Conservation (phyloP, 495 filamentous ascomycete genomes). For the Parathielavia hyrcaniae region DNA sequence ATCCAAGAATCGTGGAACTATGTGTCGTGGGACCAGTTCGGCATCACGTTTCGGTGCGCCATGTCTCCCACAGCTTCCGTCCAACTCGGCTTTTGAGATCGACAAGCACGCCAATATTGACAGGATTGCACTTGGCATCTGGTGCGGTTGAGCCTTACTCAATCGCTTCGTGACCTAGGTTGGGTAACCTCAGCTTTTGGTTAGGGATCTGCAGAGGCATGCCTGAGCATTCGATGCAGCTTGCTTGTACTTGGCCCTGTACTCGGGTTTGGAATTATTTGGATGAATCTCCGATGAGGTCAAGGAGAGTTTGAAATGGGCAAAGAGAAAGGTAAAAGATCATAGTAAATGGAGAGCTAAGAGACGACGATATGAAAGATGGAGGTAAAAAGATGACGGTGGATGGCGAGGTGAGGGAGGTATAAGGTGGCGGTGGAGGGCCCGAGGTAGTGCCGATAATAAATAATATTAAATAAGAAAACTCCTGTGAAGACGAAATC, state of each 20-base stretch:
- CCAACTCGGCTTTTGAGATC: constrained; percentile 62
- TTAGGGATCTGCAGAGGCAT: constrained; percentile 64
- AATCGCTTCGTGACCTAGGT: constrained; percentile 50
- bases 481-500: too few species aligned
- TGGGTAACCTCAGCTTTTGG: constrained; percentile 74
- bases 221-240: constrained; percentile 61
- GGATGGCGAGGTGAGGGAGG: too few species aligned
- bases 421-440: too few species aligned
- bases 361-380: too few species aligned
- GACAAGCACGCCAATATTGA: constrained; percentile 43
- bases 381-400: too few species aligned
- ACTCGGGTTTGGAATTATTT: constrained; percentile 7
- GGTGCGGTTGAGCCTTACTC: constrained; percentile 56
- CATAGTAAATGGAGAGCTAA: too few species aligned
- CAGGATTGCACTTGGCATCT: constrained; percentile 27
- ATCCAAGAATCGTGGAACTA: constrained; percentile 53
- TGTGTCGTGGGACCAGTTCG: constrained; percentile 61
- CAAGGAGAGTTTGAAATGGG: too few species aligned
- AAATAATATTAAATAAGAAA: too few species aligned
- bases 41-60: constrained; percentile 64
- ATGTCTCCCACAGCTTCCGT: constrained; percentile 71
- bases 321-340: too few species aligned
- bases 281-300: too few species aligned
- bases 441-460: too few species aligned
- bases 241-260: constrained; percentile 66